Evolutionary conservation across 805 yeast species (phyloP), one percentile per base, ranked within the genome.

Genomic region (Saccharomycopsis sp.): DNA sequence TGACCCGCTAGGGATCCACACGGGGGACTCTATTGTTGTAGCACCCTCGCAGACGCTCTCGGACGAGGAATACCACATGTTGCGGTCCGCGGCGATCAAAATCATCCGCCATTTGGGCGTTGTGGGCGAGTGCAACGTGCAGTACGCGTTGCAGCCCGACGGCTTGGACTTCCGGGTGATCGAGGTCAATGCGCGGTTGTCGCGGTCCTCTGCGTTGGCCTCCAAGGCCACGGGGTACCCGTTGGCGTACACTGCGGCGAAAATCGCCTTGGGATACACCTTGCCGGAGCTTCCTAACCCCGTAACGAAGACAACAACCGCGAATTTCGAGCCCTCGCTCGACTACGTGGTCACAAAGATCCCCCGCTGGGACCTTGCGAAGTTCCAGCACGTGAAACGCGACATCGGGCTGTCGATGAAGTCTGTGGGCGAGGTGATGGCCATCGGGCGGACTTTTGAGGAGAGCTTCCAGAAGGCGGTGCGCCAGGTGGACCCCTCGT

Each of bases 201-300:
- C 97, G 48, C 85, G 99, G 70, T 94, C 98, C 34, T 91, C 97
- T 40, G 99, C 99, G 50, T 81, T 92, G 65, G 99, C 99, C 34
- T 92, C 98, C 44, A 92, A 92, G 76, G 99, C 99, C 51, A 92
- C 99, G 46, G 99, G 99, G 66, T 92, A 92, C 72, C 99, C 99
- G 64, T 83, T 92, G 68, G 99, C 99, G 59, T 92, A 92, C 75
- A 94, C 97, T 57, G 99, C 99, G 64, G 98, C 98, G 60, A 92
- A 92, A 78, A 87, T 92, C 66, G 99, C 94, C 56, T 80, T 92
- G 60, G 97, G 97, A 63, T 89, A 88, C 76, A 90, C 98, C 37
- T 81, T 92, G 66, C 97, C 97, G 41, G 97, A 92, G 73, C 79
- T 92, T 66, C 96, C 97, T 65, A 92, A 92, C 75, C 95, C 97